A percentile compares a stretch with the other conserved stretches of the same genome.
Evolutionary conservation across 257 asterid genomes (phyloP).

Genomic region (Ilex aquifolium): DNA sequence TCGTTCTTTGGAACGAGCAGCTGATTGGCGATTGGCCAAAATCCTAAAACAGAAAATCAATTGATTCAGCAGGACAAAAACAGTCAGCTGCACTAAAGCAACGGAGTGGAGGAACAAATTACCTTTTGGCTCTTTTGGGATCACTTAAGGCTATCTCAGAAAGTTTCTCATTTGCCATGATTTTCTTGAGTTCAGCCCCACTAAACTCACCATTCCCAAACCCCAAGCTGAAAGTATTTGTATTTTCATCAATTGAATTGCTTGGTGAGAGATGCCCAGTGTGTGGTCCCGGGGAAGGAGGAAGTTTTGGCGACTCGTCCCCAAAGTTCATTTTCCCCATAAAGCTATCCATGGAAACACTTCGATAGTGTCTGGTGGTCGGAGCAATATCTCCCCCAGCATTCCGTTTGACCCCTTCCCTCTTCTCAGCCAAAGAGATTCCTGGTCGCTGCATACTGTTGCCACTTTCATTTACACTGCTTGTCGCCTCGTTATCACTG

Average conservation of each 20-base stretch:
- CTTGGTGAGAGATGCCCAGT: slow-evolving; percentile 50
- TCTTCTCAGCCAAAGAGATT: slow-evolving; percentile 33
- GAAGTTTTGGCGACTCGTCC: slow-evolving; percentile 67
- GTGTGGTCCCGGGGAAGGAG: slow-evolving; percentile 58
- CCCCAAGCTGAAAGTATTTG: slow-evolving; percentile 31
- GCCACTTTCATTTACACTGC: slow-evolving; percentile 59
- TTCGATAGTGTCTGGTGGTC: slow-evolving; percentile 72
- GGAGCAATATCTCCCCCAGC: slow-evolving; percentile 75
- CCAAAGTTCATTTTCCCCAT: slow-evolving; percentile 66
- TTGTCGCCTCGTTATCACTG: slow-evolving; percentile 56
- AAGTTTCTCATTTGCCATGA: slow-evolving; percentile 65
- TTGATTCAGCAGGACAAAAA: background rate
- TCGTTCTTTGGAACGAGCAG: slow-evolving; percentile 75
- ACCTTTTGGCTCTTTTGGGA: slow-evolving; percentile 77
- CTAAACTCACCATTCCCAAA: slow-evolving; percentile 57
- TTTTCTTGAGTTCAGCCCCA: slow-evolving; percentile 64
- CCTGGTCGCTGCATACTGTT: slow-evolving; percentile 32
- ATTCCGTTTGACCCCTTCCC: slow-evolving; percentile 65
- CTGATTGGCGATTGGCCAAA: slow-evolving; percentile 69
- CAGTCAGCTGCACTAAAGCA: background rate
- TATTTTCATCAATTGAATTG: slow-evolving; percentile 43
- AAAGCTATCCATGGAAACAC: slow-evolving; percentile 88
- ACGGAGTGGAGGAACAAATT: background rate
- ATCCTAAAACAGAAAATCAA: slow-evolving; percentile 34
- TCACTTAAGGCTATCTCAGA: slow-evolving; percentile 59